A percentile compares a stretch with the other conserved stretches of the same genome.
Conservation (phyloP, 306 rosid species). For the Quercus mongolica region DNA sequence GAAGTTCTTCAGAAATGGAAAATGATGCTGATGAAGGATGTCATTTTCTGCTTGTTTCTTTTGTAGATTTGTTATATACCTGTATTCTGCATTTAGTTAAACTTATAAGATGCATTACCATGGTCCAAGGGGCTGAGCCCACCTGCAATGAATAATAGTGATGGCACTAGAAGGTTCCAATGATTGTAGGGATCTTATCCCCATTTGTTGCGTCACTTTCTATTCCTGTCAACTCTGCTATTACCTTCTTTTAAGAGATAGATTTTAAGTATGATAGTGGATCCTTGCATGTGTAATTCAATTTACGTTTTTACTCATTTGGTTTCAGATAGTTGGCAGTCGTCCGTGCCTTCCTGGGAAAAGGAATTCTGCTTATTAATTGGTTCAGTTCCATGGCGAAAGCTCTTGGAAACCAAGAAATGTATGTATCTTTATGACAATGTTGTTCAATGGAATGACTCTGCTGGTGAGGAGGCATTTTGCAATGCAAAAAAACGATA, state of each 20-base stretch:
- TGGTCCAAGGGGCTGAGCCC: background rate
- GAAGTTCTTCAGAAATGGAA: background rate
- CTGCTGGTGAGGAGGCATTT: conserved; percentile 79
- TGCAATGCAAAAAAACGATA: conserved; percentile 66
- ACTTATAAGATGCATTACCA: background rate
- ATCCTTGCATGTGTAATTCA: conserved; percentile 12
- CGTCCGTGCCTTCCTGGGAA: conserved; percentile 70
- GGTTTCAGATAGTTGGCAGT: conserved; percentile 40
- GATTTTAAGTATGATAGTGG: conserved; percentile 6
- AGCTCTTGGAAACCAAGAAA: conserved; percentile 53
- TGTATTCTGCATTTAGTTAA: background rate
- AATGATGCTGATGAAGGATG: background rate
- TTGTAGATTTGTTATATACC: background rate
- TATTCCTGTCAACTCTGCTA: conserved; percentile 4
- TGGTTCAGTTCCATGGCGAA: conserved; percentile 70
- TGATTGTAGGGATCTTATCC: background rate
- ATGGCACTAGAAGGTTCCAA: background rate
- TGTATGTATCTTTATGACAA: conserved; percentile 43
- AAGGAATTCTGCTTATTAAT: conserved; percentile 53
- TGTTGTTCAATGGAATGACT: conserved; percentile 71
- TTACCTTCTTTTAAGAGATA: conserved; percentile 1
- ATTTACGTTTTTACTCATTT: conserved; percentile 7
- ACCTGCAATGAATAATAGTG: background rate
- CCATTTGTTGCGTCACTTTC: conserved; percentile 1
- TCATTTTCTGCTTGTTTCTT: background rate